Percentiles rank a stretch among this genome's conserved stretches.
These are phyloP conservation scores for Mikania micrantha DNA, from an alignment of 129 eudicot species.

Conservation along the genomic window DNA sequence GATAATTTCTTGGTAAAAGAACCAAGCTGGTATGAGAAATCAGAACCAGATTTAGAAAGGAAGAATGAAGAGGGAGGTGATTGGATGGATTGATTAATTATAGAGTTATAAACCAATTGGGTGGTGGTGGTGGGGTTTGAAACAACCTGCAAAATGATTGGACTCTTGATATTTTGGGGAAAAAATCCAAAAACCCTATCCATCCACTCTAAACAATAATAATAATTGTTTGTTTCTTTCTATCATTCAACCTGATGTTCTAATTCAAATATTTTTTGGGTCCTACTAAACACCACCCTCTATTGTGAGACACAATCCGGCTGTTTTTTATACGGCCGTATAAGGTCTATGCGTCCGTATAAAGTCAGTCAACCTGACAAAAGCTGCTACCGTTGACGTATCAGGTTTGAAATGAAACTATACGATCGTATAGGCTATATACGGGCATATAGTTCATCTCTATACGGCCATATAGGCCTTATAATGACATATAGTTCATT, in stretches of 20 bases:
- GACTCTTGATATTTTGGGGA: neutral
- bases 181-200: conserved; percentile 28
- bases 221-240: neutral
- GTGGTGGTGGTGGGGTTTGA: conserved; percentile 23
- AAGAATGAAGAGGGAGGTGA: conserved; percentile 19
- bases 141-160: conserved; percentile 25
- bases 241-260: conserved; percentile 27
- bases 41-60: conserved; percentile 17
- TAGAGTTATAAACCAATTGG: conserved; percentile 22
- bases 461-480: no score
- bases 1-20: conserved; percentile 18
- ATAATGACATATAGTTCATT: no score
- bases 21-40: conserved; percentile 13
- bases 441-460: no score
- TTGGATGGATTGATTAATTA: conserved; percentile 26
- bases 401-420: no score
- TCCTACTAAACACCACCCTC: no score
- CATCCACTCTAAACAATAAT: conserved; percentile 10
- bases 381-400: no score
- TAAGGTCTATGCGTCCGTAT: no score
- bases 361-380: no score
- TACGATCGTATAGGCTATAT: no score
- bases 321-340: no score
- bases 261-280: conserved; percentile 23
- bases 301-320: no score